Evolutionary conservation across 768 basidiomycete genomes (phyloP).

Genomic region (Mycena galericulata): DNA sequence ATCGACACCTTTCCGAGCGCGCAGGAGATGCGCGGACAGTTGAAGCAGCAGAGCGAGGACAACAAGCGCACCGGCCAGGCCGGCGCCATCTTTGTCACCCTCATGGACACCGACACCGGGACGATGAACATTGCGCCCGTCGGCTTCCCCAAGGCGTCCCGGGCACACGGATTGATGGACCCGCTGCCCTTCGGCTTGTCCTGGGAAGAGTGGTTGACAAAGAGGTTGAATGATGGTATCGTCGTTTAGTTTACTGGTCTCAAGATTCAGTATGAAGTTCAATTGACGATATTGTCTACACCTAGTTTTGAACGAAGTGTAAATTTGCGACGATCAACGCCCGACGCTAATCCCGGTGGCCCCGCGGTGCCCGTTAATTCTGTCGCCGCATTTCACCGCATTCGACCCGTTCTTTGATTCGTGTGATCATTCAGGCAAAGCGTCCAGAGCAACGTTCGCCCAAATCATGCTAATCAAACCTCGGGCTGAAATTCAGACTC

Average conservation of each 20-base stretch:
- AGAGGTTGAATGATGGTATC: constrained; percentile 11
- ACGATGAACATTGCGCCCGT: constrained; percentile 1
- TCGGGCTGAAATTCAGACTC: too few relatives aligned
- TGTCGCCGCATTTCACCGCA: too few relatives aligned
- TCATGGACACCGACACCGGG: neutral
- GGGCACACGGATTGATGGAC: neutral
- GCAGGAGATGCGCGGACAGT: constrained; percentile 5
- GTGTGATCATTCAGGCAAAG: too few relatives aligned
- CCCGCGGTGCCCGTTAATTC: too few relatives aligned
- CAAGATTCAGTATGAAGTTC: neutral
- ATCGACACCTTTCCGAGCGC: neutral
- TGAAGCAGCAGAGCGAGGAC: constrained; percentile 16
- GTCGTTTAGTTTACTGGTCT: neutral
- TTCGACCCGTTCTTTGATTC: too few relatives aligned
- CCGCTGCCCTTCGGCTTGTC: neutral
- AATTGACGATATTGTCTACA: too few relatives aligned
- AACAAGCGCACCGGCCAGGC: neutral
- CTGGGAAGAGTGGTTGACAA: constrained; percentile 3
- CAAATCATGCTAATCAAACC: too few relatives aligned
- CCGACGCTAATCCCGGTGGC: too few relatives aligned
- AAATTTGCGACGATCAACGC: too few relatives aligned
- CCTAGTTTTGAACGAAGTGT: too few relatives aligned
- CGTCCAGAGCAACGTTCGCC: too few relatives aligned
- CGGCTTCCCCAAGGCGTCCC: neutral
- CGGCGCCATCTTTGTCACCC: neutral